Evolutionary conservation across 2,329 filamentous ascomycete species (phyloP).

Genomic region (Mycosphaerella sp.): DNA sequence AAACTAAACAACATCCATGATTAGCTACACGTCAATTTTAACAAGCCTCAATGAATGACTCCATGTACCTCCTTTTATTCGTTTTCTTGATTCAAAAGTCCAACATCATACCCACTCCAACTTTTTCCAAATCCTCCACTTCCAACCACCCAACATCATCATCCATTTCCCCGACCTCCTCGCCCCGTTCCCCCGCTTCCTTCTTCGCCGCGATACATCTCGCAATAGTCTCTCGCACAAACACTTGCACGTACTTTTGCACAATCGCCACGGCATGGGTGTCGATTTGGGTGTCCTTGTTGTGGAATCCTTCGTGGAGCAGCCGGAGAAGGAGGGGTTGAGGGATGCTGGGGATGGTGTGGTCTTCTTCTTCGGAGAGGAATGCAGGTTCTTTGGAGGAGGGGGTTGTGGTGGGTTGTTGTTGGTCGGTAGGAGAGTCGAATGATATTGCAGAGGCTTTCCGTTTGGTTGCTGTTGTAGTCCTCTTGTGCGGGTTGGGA

Average conservation of each 20-base stretch:
- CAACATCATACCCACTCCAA: slow-evolving; percentile 75
- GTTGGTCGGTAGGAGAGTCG: not conserved
- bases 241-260: slow-evolving; percentile 83
- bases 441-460: slow-evolving; percentile 17
- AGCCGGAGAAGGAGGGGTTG: slow-evolving; percentile 67
- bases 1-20: too few relatives aligned
- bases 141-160: slow-evolving; percentile 43
- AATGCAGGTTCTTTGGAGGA: not conserved
- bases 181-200: slow-evolving; percentile 35
- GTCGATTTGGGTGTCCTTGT: slow-evolving; percentile 65
- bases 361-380: slow-evolving; percentile 14
- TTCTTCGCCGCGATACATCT: slow-evolving; percentile 64
- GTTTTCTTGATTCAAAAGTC: slow-evolving; percentile 75
- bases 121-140: slow-evolving; percentile 84
- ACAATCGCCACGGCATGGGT: slow-evolving; percentile 71
- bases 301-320: slow-evolving; percentile 70
- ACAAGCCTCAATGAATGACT: too few relatives aligned
- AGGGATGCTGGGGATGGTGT: slow-evolving; percentile 51
- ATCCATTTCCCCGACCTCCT: slow-evolving; percentile 30
- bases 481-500: not conserved
- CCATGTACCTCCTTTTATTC: too few relatives aligned
- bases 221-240: slow-evolving; percentile 82
- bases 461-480: slow-evolving; percentile 7
- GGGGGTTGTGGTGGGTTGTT: slow-evolving; percentile 8
- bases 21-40: too few relatives aligned